Evolutionary conservation across 768 basidiomycete species (phyloP).

Genomic region (Russula compacta): DNA sequence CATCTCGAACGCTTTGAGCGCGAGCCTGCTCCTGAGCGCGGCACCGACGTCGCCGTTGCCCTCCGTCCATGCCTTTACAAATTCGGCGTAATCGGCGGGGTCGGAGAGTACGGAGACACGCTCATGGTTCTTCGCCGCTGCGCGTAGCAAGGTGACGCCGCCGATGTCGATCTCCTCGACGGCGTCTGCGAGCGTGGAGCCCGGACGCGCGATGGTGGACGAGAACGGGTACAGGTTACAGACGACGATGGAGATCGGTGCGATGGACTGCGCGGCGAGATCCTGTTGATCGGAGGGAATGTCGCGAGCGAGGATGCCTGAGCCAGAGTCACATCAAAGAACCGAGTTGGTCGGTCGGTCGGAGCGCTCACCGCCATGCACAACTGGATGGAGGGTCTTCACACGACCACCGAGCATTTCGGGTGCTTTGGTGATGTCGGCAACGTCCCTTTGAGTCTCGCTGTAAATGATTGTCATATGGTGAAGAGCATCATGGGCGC

Average conservation of each 20-base stretch:
- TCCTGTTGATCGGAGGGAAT: conserved; percentile 88
- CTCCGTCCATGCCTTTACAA: conserved; percentile 68
- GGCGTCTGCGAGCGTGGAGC: conserved; percentile 84
- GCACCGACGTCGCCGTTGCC: conserved; percentile 70
- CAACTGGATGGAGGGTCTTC: conserved; percentile 95
- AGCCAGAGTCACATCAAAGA: not conserved
- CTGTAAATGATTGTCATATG: not conserved
- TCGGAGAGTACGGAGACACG: conserved; percentile 86
- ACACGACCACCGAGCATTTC: conserved; percentile 99
- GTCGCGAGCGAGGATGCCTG: conserved; percentile 89
- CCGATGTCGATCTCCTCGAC: conserved; percentile 99
- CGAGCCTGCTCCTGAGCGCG: conserved; percentile 64
- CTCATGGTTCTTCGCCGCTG: conserved; percentile 96
- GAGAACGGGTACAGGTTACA: conserved; percentile 99
- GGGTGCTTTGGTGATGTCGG: conserved; percentile 93
- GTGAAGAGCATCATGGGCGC: conserved; percentile 27
- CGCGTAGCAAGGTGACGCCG: conserved; percentile 93
- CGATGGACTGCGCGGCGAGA: conserved; percentile 72
- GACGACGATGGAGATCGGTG: conserved; percentile 92
- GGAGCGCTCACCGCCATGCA: conserved; percentile 74
- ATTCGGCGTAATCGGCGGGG: conserved; percentile 77
- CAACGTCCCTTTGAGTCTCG: conserved; percentile 67
- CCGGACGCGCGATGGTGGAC: conserved; percentile 78
- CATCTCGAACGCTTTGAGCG: conserved; percentile 95
- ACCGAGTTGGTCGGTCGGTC: not conserved